Evolutionary conservation across 1,139 yeast genomes (phyloP), one percentile per base, ranked within the genome.

Genomic region (Sugiyamaella paludigena): DNA sequence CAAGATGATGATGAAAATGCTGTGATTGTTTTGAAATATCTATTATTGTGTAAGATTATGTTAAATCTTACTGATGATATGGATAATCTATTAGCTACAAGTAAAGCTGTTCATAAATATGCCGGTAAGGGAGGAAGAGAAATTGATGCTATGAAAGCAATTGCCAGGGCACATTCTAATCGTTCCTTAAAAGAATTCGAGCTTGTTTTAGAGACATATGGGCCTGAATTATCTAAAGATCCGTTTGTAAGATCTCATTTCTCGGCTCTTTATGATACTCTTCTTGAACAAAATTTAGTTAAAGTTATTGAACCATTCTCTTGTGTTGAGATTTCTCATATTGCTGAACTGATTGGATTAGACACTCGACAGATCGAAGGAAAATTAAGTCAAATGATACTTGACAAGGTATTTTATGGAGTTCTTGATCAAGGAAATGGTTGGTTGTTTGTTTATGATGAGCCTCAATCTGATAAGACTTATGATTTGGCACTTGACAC

Each of bases 391-490:
- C 98, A 92, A 70, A 92, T 92, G 98, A 92, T 92, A 60, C 77
- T 92, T 60, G 98, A 92, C 68, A 86, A 88, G 65, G 87, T 91
- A 12, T 88, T 94, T 61, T 86, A 84, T 63, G 99, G 98, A 42
- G 98, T 94, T 40, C 76, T 92, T 61, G 98, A 92, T 68, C 99
- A 92, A 73, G 98, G 98, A 40, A 91, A 91, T 66, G 98, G 98
- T 6, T 92, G 98, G 96, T 78, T 92, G 59, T 84, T 89, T 59
- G 81, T 92, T 51, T 92, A 87, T 63, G 95, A 88, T 54, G 88
- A 91, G 64, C 96, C 96, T 42, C 81, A 80, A 64, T 81, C 83
- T 55, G 98, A 92, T 68, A 87, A 89, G 37, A 84, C 95, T 40
- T 94, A 92, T 64, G 95, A 86, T 57, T 83, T 92, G 43, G 87